phyloP scores from a whole-genome alignment of 73 alveolate genomes.

The Paramecium tetraurelia region DNA sequence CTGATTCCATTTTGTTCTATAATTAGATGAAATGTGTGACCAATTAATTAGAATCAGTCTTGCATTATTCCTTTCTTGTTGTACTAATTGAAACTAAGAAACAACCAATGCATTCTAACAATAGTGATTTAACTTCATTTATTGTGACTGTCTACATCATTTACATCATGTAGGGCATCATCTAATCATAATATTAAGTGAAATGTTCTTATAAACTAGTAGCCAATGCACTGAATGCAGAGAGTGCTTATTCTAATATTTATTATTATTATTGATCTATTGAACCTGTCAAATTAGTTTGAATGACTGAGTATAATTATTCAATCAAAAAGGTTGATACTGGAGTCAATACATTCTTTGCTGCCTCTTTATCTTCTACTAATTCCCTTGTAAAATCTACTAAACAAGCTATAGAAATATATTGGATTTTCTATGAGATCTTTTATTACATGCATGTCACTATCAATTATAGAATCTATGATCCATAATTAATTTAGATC shows the following conservation, averaged over 20 bases:
- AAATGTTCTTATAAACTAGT: conserved; percentile 36
- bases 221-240: conserved; percentile 45
- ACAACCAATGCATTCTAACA: conserved; percentile 58
- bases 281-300: conserved; percentile 16
- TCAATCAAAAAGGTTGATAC: not conserved
- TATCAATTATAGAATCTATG: not conserved
- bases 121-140: conserved; percentile 10
- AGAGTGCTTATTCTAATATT: conserved; percentile 56
- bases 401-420: conserved; percentile 25
- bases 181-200: conserved; percentile 46
- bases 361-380: conserved; percentile 43
- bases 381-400: conserved; percentile 43
- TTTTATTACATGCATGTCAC: conserved; percentile 5
- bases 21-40: conserved; percentile 28
- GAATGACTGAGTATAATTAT: conserved; percentile 13
- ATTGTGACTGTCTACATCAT: not conserved
- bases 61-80: conserved; percentile 28
- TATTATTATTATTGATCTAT: not conserved
- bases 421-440: conserved; percentile 16
- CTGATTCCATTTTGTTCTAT: conserved; percentile 42
- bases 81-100: conserved; percentile 18
- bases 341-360: conserved; percentile 30
- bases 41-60: conserved; percentile 2
- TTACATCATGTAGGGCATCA: conserved; percentile 47
- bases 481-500: not conserved